Conservation (phyloP, 169 alveolate species). For the Besnoitia besnoiti region DNA sequence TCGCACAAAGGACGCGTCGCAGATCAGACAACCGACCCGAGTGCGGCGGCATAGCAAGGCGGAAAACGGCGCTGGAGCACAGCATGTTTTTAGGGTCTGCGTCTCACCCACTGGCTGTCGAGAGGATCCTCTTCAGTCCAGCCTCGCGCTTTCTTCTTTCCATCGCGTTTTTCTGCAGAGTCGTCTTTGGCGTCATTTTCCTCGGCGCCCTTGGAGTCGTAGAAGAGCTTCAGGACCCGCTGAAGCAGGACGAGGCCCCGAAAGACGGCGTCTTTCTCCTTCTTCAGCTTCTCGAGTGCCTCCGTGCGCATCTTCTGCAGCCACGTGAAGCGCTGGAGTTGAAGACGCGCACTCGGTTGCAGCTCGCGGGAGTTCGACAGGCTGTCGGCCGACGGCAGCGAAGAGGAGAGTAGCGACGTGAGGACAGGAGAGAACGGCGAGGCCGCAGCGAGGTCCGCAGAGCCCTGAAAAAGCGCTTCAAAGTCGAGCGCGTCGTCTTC, state of each 20-base stretch:
- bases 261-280: background rate
- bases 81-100: no score
- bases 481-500: no score
- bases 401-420: background rate
- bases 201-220: background rate
- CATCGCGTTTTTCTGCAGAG: background rate
- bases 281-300: constrained; percentile 16
- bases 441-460: background rate
- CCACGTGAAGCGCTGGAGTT: background rate
- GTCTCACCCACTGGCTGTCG: background rate
- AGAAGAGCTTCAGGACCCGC: background rate
- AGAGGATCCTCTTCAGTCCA: background rate
- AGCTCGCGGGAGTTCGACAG: background rate
- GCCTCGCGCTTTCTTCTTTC: background rate
- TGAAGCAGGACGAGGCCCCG: background rate
- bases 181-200: background rate
- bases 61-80: background rate
- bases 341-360: background rate
- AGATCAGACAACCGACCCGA: background rate
- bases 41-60: background rate
- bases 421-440: background rate
- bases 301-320: background rate
- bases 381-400: background rate
- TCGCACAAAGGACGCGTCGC: background rate
- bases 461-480: background rate